Conservation (phyloP, 805 yeast species). For the Lipomyces oligophaga region DNA sequence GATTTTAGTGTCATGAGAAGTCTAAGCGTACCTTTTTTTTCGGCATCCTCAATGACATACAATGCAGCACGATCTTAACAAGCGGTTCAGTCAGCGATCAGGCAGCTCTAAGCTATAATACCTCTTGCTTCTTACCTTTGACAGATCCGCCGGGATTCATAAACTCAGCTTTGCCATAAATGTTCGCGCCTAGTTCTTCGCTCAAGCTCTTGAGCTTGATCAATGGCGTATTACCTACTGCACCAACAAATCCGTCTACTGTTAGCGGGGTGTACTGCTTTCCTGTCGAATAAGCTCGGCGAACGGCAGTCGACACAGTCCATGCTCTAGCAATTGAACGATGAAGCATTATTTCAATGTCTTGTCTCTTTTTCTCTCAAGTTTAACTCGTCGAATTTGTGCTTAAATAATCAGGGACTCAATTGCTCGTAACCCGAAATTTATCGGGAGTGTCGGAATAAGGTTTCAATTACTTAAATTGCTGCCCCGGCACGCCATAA, state of each 20-base stretch:
- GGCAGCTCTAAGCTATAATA: not conserved
- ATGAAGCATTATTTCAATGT: no score
- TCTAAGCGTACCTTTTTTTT: conserved; percentile 45
- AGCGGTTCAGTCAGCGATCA: not conserved
- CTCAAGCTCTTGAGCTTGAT: conserved; percentile 57
- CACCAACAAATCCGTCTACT: conserved; percentile 70
- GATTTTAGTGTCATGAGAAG: not conserved
- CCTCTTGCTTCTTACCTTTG: conserved; percentile 40
- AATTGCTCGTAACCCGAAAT: no score
- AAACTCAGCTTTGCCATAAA: conserved; percentile 87
- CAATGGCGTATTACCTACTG: conserved; percentile 92
- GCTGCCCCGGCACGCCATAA: no score
- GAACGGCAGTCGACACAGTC: not conserved
- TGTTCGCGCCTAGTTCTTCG: conserved; percentile 59
- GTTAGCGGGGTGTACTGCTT: conserved; percentile 55
- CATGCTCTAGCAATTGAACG: not conserved
- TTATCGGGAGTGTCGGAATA: no score
- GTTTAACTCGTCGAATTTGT: no score
- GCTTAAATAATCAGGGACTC: no score
- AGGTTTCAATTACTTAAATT: no score
- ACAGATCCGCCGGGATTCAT: conserved; percentile 94
- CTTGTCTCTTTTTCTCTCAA: no score
- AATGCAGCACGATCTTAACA: conserved; percentile 73
- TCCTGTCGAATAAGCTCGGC: conserved; percentile 3
- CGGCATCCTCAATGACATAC: conserved; percentile 74